A percentile compares a stretch with the other conserved stretches of the same genome.
phyloP scores from a whole-genome alignment of 805 yeast genomes.

The Starmerella vaccinii region DNA sequence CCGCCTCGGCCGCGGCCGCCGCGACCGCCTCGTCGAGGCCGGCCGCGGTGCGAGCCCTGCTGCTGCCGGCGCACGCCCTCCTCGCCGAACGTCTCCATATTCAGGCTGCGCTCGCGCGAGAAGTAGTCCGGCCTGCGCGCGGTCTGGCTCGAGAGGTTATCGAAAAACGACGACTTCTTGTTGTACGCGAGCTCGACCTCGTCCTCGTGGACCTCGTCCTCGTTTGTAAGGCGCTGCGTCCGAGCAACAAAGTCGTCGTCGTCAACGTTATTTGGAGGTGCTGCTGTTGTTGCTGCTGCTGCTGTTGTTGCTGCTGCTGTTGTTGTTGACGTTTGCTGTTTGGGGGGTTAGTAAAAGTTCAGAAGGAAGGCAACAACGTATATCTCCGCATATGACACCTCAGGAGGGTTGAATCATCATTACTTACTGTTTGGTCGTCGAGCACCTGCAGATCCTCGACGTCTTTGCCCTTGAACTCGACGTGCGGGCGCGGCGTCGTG shows the following conservation, averaged over 20 bases:
- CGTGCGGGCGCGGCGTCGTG: conserved; percentile 38
- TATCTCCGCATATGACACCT: conserved; percentile 25
- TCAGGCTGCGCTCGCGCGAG: conserved; percentile 67
- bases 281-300: conserved; percentile 1
- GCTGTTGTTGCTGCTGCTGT: not conserved
- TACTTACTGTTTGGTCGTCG: conserved; percentile 36
- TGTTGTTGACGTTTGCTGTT: conserved; percentile 1
- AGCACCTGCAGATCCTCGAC: conserved; percentile 81
- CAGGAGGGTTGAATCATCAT: conserved; percentile 26
- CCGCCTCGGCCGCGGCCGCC: conserved; percentile 12
- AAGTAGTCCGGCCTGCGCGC: conserved; percentile 34
- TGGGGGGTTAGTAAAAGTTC: conserved; percentile 27
- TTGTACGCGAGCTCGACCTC: conserved; percentile 43
- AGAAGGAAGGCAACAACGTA: conserved; percentile 40
- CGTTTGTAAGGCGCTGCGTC: conserved; percentile 14
- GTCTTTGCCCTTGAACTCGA: conserved; percentile 82
- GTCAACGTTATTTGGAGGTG: conserved; percentile 16
- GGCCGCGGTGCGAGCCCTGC: too few relatives aligned
- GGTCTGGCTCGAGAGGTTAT: conserved; percentile 60
- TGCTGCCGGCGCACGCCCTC: conserved; percentile 36
- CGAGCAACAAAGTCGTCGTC: conserved; percentile 21
- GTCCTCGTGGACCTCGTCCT: conserved; percentile 19
- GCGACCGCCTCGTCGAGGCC: conserved; percentile 15
- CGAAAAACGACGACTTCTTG: conserved; percentile 80
- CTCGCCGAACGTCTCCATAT: conserved; percentile 78